Evolutionary conservation across 768 basidiomycete species (phyloP).

Genomic region (Tremella fuciformis): DNA sequence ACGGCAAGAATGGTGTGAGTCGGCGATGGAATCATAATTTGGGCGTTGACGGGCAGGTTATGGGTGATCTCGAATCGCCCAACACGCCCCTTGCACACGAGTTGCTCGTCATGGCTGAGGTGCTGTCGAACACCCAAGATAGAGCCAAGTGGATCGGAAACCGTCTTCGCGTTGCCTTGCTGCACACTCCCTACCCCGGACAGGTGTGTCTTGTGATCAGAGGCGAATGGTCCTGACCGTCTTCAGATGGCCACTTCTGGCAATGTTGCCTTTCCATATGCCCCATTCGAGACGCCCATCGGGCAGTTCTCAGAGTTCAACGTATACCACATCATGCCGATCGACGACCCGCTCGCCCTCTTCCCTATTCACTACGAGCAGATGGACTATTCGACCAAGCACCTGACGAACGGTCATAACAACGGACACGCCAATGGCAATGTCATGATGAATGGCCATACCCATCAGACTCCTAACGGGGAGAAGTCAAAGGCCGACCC

Average conservation of each 20-base stretch:
- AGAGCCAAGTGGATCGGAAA: conserved; percentile 5
- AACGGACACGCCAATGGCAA: background rate
- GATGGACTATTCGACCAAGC: background rate
- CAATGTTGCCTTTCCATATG: conserved; percentile 6
- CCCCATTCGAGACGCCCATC: conserved; percentile 4
- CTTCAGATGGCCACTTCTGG: conserved; percentile 9
- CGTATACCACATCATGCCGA: conserved; percentile 9
- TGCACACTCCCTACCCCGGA: conserved; percentile 9
- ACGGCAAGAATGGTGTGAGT: conserved; percentile 14
- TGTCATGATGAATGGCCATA: background rate
- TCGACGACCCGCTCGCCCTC: conserved; percentile 5
- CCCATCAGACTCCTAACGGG: background rate
- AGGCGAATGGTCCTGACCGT: background rate
- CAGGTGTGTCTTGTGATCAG: background rate
- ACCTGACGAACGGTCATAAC: background rate
- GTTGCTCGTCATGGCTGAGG: conserved; percentile 6
- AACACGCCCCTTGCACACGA: background rate
- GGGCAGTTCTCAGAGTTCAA: conserved; percentile 11
- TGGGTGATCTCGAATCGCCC: conserved; percentile 8
- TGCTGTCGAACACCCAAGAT: conserved; percentile 1
- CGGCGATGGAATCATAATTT: background rate
- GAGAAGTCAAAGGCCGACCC: background rate
- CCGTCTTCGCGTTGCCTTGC: conserved; percentile 1
- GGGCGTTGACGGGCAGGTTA: background rate
- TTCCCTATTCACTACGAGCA: background rate